These are phyloP conservation scores for Teunomyces lycoperdinae DNA, from an alignment of 805 yeast genomes.

Conservation along the genomic window DNA sequence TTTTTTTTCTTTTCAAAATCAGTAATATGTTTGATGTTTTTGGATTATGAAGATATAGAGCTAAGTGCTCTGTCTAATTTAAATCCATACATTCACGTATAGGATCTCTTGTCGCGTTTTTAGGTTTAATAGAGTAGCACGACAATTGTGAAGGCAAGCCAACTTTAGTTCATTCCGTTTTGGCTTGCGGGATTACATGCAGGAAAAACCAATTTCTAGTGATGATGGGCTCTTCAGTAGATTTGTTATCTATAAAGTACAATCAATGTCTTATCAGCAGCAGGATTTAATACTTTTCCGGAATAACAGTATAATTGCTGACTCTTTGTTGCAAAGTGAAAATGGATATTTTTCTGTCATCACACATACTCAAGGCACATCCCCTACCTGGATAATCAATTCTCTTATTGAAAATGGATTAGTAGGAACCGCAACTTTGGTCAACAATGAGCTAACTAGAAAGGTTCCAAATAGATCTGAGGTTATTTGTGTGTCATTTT, in stretches of 20 bases:
- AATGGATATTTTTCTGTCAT: conserved; percentile 23
- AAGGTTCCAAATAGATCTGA: conserved; percentile 21
- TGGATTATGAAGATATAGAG: too few species aligned
- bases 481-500: conserved; percentile 36
- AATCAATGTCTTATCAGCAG: conserved; percentile 11
- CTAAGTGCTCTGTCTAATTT: background rate
- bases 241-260: background rate
- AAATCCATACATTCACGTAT: background rate
- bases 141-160: too few species aligned
- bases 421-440: conserved; percentile 46
- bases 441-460: conserved; percentile 25
- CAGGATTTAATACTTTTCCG: conserved; percentile 58
- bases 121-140: too few species aligned
- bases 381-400: conserved; percentile 61
- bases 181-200: background rate
- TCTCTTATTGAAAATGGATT: conserved; percentile 53
- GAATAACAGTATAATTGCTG: conserved; percentile 47
- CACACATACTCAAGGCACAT: conserved; percentile 46
- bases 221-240: background rate
- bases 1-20: background rate
- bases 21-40: background rate
- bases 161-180: too few species aligned
- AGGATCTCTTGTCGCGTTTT: too few species aligned
- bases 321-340: conserved; percentile 14
- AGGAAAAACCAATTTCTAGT: background rate